Percentiles rank a stretch among this genome's conserved stretches.
phyloP scores from a whole-genome alignment of 78 protist genomes.

The Planoprotostelium fungivorum region DNA sequence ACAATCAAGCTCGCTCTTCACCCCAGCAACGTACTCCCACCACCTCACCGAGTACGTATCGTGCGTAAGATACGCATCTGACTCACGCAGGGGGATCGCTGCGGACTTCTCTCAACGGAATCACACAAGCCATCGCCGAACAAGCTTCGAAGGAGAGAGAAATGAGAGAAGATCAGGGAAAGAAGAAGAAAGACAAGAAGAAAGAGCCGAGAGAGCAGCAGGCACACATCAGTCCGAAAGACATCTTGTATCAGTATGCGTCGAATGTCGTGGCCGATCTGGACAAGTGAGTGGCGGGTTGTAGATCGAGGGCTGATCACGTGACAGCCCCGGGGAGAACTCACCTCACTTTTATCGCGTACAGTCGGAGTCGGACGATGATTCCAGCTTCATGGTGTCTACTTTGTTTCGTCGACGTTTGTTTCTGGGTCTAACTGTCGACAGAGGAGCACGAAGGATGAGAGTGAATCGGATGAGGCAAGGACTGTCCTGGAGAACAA shows the following conservation, averaged over 20 bases:
- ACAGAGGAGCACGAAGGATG: too few relatives aligned
- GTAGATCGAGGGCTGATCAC: too few relatives aligned
- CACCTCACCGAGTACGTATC: not conserved
- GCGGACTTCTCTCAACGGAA: not conserved
- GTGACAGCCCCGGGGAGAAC: too few relatives aligned
- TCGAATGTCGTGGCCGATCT: not conserved
- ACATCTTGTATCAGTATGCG: not conserved
- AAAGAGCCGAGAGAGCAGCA: not conserved
- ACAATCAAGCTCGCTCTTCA: not conserved
- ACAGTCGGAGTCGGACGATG: too few relatives aligned
- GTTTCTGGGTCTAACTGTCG: too few relatives aligned
- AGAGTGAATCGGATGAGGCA: too few relatives aligned
- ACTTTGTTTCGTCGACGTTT: too few relatives aligned
- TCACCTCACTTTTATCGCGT: too few relatives aligned
- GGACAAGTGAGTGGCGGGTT: too few relatives aligned
- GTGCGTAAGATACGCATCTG: not conserved
- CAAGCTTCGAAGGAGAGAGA: not conserved
- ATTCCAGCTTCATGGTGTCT: too few relatives aligned
- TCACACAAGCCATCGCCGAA: too few relatives aligned
- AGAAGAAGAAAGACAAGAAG: not conserved
- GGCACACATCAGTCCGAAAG: not conserved
- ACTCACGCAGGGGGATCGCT: not conserved
- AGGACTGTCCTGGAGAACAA: too few relatives aligned
- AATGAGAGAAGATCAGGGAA: not conserved
- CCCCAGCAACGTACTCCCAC: not conserved